These are phyloP conservation scores for Clavispora asparagi DNA, from an alignment of 805 yeast species.

Conservation along the genomic window DNA sequence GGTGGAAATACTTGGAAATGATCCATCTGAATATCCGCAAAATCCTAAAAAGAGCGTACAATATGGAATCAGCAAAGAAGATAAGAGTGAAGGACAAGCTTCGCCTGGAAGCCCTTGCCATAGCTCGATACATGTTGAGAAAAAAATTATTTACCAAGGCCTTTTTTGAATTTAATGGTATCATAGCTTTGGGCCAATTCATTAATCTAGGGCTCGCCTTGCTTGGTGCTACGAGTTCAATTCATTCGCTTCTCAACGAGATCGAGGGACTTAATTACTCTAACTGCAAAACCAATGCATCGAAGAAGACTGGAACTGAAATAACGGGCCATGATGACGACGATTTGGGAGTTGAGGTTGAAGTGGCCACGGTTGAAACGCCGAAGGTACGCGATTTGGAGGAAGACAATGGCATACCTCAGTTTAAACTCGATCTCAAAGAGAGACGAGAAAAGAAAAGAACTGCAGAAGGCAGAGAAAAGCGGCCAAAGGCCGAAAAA, in stretches of 20 bases:
- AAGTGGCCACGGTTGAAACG: background rate
- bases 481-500: background rate
- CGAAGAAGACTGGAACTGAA: background rate
- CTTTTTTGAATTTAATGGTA: slow-evolving; percentile 58
- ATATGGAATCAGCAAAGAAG: slow-evolving; percentile 15
- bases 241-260: slow-evolving; percentile 23
- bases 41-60: slow-evolving; percentile 26
- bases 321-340: background rate
- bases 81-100: slow-evolving; percentile 10
- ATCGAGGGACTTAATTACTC: slow-evolving; percentile 13
- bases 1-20: slow-evolving; percentile 73
- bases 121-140: slow-evolving; percentile 24
- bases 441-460: background rate
- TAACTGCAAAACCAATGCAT: background rate
- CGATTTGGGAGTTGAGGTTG: slow-evolving; percentile 1
- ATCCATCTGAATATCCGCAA: slow-evolving; percentile 52
- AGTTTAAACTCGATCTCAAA: slow-evolving; percentile 9
- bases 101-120: slow-evolving; percentile 6
- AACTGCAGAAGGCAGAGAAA: background rate
- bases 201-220: slow-evolving; percentile 67
- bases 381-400: background rate
- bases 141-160: slow-evolving; percentile 41
- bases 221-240: slow-evolving; percentile 49
- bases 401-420: background rate
- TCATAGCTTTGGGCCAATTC: slow-evolving; percentile 74